Conservation (phyloP, 805 yeast genomes). For the Metschnikowia lunata region DNA sequence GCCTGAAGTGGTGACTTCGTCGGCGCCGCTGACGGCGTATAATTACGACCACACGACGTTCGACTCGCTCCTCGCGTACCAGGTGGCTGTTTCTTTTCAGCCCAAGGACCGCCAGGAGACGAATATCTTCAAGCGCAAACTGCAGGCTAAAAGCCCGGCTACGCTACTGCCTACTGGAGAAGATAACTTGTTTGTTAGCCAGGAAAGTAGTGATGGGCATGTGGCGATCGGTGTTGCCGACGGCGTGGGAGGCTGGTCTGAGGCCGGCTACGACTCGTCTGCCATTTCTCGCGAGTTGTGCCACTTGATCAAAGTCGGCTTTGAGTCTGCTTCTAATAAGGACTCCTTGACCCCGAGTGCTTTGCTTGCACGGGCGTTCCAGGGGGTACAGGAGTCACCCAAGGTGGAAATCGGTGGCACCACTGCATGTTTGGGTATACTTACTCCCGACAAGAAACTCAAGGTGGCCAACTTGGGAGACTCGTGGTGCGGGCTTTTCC, state of each 20-base stretch:
- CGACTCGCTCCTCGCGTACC: slow-evolving; percentile 35
- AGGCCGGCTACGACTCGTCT: slow-evolving; percentile 83
- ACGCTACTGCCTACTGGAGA: slow-evolving; percentile 60
- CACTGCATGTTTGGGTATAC: slow-evolving; percentile 81
- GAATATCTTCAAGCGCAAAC: slow-evolving; percentile 33
- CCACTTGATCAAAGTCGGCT: slow-evolving; percentile 43
- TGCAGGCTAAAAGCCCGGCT: slow-evolving; percentile 35
- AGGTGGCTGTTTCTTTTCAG: slow-evolving; percentile 65
- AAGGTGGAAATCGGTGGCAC: slow-evolving; percentile 87
- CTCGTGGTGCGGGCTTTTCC: slow-evolving; percentile 87
- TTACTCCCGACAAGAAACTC: slow-evolving; percentile 53
- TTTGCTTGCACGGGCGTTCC: slow-evolving; percentile 55
- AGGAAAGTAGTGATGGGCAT: slow-evolving; percentile 31
- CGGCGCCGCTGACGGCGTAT: slow-evolving; percentile 14
- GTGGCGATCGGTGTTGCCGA: slow-evolving; percentile 81
- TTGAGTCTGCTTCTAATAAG: slow-evolving; percentile 16
- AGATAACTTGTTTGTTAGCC: slow-evolving; percentile 61
- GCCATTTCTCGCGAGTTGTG: slow-evolving; percentile 83
- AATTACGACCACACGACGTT: slow-evolving; percentile 20
- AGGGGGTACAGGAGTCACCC: slow-evolving; percentile 47
- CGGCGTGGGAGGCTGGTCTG: slow-evolving; percentile 98
- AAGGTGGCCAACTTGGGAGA: slow-evolving; percentile 84
- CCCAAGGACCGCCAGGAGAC: slow-evolving; percentile 64
- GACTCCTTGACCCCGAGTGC: slow-evolving; percentile 36
- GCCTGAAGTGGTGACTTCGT: background rate